Percentiles rank a stretch among this genome's conserved stretches.
These are phyloP conservation scores for Cryptococcus depauperatus DNA, from an alignment of 1,284 basidiomycete genomes.

Conservation along the genomic window DNA sequence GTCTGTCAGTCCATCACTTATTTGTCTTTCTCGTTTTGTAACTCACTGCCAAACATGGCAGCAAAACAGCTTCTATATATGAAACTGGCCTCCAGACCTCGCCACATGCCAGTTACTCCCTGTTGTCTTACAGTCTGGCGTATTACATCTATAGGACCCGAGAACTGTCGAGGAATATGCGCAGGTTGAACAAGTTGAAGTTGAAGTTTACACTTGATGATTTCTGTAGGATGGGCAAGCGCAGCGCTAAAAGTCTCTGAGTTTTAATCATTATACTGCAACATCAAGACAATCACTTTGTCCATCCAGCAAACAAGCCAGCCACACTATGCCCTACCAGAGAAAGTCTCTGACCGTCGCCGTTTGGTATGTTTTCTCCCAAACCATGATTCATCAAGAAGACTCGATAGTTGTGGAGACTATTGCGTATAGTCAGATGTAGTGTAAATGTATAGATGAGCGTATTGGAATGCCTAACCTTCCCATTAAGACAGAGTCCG, in stretches of 20 bases:
- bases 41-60: constrained; percentile 44
- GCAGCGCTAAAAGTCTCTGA: constrained; percentile 22
- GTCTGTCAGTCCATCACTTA: background rate
- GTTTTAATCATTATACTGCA: background rate
- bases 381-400: constrained; percentile 36
- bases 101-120: constrained; percentile 42
- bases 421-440: no score
- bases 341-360: constrained; percentile 23
- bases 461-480: constrained; percentile 21
- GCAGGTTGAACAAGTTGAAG: constrained; percentile 35
- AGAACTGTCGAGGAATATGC: constrained; percentile 29
- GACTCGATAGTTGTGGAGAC: constrained; percentile 44
- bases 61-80: constrained; percentile 42
- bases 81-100: constrained; percentile 40
- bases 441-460: background rate
- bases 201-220: constrained; percentile 45
- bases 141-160: constrained; percentile 41
- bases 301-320: constrained; percentile 43
- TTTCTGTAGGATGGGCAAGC: constrained; percentile 45
- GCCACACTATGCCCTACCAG: constrained; percentile 40
- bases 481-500: constrained; percentile 45
- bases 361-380: constrained; percentile 20
- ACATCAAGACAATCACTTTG: constrained; percentile 32
- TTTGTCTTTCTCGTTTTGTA: background rate
- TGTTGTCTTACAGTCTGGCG: constrained; percentile 36